These are phyloP conservation scores for Scortechinia acanthostroma DNA, from an alignment of 2,329 filamentous ascomycete species.

Conservation along the genomic window DNA sequence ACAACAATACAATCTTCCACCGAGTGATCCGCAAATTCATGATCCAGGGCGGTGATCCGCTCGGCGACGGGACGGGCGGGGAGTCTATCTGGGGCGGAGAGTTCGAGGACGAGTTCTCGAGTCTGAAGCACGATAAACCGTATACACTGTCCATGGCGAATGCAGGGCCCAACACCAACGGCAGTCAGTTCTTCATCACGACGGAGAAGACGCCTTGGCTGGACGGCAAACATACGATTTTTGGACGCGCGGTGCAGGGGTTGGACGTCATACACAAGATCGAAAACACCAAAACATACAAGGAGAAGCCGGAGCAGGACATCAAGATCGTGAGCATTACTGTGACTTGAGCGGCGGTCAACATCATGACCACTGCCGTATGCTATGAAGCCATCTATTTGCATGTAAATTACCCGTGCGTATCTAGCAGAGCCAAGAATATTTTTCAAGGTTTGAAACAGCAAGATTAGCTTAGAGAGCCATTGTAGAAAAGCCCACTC, in stretches of 20 bases:
- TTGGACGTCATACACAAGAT: conserved; percentile 94
- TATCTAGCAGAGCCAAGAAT: no score
- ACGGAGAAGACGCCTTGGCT: conserved; percentile 96
- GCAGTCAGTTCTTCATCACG: conserved; percentile 96
- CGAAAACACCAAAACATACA: conserved; percentile 78
- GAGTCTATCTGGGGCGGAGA: conserved; percentile 89
- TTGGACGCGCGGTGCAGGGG: conserved; percentile 82
- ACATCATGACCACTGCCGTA: no score
- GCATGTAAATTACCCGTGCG: no score
- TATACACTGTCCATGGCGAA: conserved; percentile 98
- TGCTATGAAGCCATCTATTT: no score
- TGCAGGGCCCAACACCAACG: conserved; percentile 89
- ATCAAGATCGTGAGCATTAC: conserved; percentile 94
- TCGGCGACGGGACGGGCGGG: conserved; percentile 83
- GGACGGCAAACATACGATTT: conserved; percentile 93
- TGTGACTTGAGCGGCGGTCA: conserved; percentile 30
- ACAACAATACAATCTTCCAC: conserved; percentile 97
- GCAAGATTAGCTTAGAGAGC: no score
- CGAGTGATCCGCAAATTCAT: conserved; percentile 97
- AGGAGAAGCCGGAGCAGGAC: conserved; percentile 92
- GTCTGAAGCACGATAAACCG: conserved; percentile 85
- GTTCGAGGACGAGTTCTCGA: conserved; percentile 89
- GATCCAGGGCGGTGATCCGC: conserved; percentile 81
- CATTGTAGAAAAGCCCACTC: no score
- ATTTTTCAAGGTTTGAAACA: no score